Evolutionary conservation across 495 filamentous ascomycete species (phyloP).

Genomic region (Chaetomium fimeti): DNA sequence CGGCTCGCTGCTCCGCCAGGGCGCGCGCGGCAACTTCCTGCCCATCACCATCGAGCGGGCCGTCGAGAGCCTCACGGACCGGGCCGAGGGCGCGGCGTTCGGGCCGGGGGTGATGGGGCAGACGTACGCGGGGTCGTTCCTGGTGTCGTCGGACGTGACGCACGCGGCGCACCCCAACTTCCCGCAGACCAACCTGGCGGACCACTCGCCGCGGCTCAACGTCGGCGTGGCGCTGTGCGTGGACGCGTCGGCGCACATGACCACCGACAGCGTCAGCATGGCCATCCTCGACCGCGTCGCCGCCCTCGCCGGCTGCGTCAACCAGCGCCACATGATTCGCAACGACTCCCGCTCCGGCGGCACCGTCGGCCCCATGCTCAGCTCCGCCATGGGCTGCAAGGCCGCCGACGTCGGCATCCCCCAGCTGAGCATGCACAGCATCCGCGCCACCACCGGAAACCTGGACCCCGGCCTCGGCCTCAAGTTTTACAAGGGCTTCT

Average conservation of each 20-base stretch:
- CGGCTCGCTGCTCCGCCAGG: slow-evolving; percentile 84
- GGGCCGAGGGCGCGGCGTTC: slow-evolving; percentile 37
- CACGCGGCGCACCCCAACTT: slow-evolving; percentile 97
- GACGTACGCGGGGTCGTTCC: slow-evolving; percentile 89
- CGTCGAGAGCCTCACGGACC: slow-evolving; percentile 60
- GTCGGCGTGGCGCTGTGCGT: slow-evolving; percentile 77
- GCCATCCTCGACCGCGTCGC: slow-evolving; percentile 74
- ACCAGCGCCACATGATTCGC: slow-evolving; percentile 92
- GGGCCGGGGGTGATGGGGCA: slow-evolving; percentile 70
- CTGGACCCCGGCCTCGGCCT: slow-evolving; percentile 87
- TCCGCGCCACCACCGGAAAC: slow-evolving; percentile 84
- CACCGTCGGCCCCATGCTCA: slow-evolving; percentile 93
- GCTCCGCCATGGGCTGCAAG: slow-evolving; percentile 73
- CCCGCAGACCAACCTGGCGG: slow-evolving; percentile 71
- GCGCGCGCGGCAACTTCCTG: slow-evolving; percentile 84
- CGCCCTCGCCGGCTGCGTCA: slow-evolving; percentile 60
- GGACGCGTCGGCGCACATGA: slow-evolving; percentile 93
- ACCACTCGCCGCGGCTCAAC: slow-evolving; percentile 87
- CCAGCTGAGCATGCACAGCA: slow-evolving; percentile 92
- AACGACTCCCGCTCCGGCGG: slow-evolving; percentile 87
- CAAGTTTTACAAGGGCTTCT: slow-evolving; percentile 84
- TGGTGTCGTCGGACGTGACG: slow-evolving; percentile 88
- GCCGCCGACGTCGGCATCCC: slow-evolving; percentile 88
- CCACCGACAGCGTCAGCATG: slow-evolving; percentile 77
- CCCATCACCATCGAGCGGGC: slow-evolving; percentile 75